Evolutionary conservation across 257 asterid genomes (phyloP).

Genomic region (Jasminum sambac): DNA sequence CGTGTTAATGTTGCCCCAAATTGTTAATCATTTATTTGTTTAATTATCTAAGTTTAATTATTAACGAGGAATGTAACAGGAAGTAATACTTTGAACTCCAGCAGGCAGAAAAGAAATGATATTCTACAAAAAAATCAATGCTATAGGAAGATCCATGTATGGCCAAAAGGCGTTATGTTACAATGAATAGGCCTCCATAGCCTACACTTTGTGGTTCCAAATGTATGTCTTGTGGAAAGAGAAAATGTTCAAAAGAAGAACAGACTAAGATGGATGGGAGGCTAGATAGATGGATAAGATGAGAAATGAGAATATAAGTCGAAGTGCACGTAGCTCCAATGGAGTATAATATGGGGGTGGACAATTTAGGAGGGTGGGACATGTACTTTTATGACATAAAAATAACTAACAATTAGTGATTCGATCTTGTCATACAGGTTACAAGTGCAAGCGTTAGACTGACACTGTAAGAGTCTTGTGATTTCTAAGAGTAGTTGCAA

Average conservation of each 20-base stretch:
- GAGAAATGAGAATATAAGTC: not conserved
- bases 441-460: not conserved
- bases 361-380: not conserved
- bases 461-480: not conserved
- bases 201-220: too few relatives aligned
- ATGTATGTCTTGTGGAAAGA: not conserved
- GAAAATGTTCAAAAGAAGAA: not conserved
- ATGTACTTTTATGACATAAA: not conserved
- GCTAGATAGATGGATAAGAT: not conserved
- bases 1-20: not conserved
- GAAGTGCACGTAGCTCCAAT: not conserved
- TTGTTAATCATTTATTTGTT: not conserved
- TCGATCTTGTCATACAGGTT: not conserved
- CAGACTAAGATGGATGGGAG: not conserved
- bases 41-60: not conserved
- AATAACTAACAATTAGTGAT: not conserved
- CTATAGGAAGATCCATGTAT: too few relatives aligned
- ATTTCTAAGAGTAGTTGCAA: not conserved
- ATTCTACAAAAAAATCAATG: too few relatives aligned
- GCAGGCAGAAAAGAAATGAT: too few relatives aligned
- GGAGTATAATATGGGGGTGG: not conserved
- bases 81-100: too few relatives aligned
- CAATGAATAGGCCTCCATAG: too few relatives aligned
- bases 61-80: not conserved
- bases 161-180: too few relatives aligned